Conservation (phyloP, 306 rosid species). For the Prunus mongolica region DNA sequence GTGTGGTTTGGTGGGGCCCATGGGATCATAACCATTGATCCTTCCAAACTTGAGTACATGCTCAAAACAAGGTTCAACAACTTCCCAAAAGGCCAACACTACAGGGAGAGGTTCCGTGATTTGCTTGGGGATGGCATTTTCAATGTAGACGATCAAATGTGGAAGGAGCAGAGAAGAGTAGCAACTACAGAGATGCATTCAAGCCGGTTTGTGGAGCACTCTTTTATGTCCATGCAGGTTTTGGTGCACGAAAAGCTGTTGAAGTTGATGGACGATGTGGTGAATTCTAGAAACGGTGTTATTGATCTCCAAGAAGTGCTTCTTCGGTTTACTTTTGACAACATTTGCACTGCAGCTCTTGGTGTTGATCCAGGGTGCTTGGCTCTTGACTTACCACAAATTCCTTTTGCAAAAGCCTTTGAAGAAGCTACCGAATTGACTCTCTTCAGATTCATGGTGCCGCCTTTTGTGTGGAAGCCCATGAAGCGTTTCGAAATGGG, state of each 20-base stretch:
- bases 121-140: conserved; percentile 47
- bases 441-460: conserved; percentile 24
- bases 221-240: conserved; percentile 22
- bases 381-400: conserved; percentile 7
- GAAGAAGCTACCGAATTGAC: conserved; percentile 32
- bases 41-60: conserved; percentile 39
- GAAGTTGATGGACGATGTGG: conserved; percentile 23
- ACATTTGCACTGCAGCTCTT: conserved; percentile 36
- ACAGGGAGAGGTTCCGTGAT: conserved; percentile 34
- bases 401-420: conserved; percentile 38
- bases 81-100: conserved; percentile 45
- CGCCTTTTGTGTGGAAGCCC: conserved; percentile 37
- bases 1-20: conserved; percentile 26
- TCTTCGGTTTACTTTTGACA: conserved; percentile 45
- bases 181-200: conserved; percentile 40
- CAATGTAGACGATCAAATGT: conserved; percentile 33
- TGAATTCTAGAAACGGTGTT: neutral
- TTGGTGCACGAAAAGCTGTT: conserved; percentile 35
- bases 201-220: conserved; percentile 15
- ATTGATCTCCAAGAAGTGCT: conserved; percentile 46
- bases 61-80: conserved; percentile 39
- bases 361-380: conserved; percentile 42
- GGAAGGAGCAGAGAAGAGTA: conserved; percentile 38
- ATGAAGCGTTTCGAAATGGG: conserved; percentile 29
- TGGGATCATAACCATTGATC: conserved; percentile 36